Percentiles rank a stretch among this genome's conserved stretches.
Evolutionary conservation across 371 early-diverging fungal species (phyloP).

Genomic region (Rhizopus stolonifer): DNA sequence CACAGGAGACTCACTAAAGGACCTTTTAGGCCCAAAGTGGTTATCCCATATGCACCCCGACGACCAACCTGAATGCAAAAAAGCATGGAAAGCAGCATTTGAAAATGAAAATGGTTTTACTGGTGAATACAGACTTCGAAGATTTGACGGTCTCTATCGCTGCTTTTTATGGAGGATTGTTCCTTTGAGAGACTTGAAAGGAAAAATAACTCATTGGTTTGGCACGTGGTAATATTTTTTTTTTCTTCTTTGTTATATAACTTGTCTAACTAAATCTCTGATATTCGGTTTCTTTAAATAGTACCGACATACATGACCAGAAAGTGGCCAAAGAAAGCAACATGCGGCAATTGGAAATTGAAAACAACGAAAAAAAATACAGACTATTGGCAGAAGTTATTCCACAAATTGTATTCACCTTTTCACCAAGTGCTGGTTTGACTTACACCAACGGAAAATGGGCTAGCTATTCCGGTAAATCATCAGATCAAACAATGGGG

Average conservation of each 20-base stretch:
- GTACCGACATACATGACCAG: slow-evolving; percentile 68
- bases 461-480: slow-evolving; percentile 57
- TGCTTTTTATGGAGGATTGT: slow-evolving; percentile 63
- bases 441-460: slow-evolving; percentile 66
- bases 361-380: slow-evolving; percentile 66
- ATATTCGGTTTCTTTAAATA: slow-evolving; percentile 3
- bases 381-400: slow-evolving; percentile 65
- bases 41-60: slow-evolving; percentile 59
- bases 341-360: slow-evolving; percentile 58
- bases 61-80: slow-evolving; percentile 48
- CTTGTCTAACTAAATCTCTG: not conserved
- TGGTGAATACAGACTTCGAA: slow-evolving; percentile 57
- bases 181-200: slow-evolving; percentile 59
- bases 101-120: slow-evolving; percentile 58
- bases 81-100: slow-evolving; percentile 57
- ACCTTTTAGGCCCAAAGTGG: slow-evolving; percentile 57
- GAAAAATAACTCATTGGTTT: slow-evolving; percentile 64
- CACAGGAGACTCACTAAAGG: slow-evolving; percentile 44
- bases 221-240: slow-evolving; percentile 31
- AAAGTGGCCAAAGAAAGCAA: slow-evolving; percentile 54
- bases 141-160: slow-evolving; percentile 63
- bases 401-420: slow-evolving; percentile 68
- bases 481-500: slow-evolving; percentile 55
- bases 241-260: not conserved
- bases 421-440: slow-evolving; percentile 56